Base-by-base conservation (phyloP, 2,329 filamentous ascomycete genomes). In the Helotiales sp. region DNA sequence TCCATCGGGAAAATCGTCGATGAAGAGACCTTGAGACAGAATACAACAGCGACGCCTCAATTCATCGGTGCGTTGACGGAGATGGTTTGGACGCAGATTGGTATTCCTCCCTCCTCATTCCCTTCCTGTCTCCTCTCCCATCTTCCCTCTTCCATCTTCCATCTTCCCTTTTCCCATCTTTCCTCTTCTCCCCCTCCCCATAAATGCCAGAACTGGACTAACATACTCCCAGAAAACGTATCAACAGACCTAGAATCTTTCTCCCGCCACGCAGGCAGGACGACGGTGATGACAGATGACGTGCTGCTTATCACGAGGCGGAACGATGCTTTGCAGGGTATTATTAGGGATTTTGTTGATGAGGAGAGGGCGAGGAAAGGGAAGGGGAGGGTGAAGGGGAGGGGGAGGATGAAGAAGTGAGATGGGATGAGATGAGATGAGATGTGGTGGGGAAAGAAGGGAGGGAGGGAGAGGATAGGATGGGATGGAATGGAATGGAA, bases 51-150 rank as follows among this genome's bases (percentile, higher is more conserved):
- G 6, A 96, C 93, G 25, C 91, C 91, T 1, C 91, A 96, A 69
- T 96, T 96, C 73, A 96, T 96, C 65, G 91, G 88, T 8, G 84
- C 89, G 0, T 73, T 96, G 69, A 95, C 90, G 0, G 92, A 96
- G 73, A 83, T 96, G 73, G 88, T 93, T 7, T 96, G 90, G 86
- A 83, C 86, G 1, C 92, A 96, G 66, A 89, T 96, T 52, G 89
- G 91, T 93, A 79, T 47, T 74, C 49, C 22, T 15, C 48, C 36
- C 24, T 13, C 46, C 48, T 19, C 22, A 42, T 40, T 8, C 29
- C 22, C 15, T 48, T n/a, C 30, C 10, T 46, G 31, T 34, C 31
- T 34, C 9, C 9, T 51, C 22, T n/a, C 49, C 34, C 25, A 12
- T 48, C 49, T 17, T 24, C 46, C 38, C 12, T 33, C 19, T 15